phyloP scores from a whole-genome alignment of 2,329 filamentous ascomycete genomes.

The Phyllosticta capitalensis region DNA sequence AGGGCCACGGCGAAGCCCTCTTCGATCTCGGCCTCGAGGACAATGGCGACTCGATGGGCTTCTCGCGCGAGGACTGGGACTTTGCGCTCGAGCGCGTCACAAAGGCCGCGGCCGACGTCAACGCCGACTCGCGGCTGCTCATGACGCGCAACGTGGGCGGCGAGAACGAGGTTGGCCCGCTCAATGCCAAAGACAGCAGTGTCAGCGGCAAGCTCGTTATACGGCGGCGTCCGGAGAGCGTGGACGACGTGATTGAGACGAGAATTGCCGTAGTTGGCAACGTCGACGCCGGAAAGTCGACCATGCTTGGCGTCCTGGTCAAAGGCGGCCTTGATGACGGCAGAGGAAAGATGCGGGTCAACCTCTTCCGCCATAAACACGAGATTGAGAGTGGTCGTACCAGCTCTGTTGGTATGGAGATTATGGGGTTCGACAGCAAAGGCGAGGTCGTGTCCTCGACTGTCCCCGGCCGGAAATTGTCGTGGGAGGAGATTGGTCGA shows the following conservation, averaged over 20 bases:
- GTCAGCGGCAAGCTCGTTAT: constrained; percentile 82
- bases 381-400: constrained; percentile 93
- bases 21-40: constrained; percentile 92
- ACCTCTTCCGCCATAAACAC: constrained; percentile 95
- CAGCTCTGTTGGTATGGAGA: constrained; percentile 96
- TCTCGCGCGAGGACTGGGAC: constrained; percentile 68
- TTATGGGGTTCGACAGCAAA: constrained; percentile 88
- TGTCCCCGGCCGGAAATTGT: constrained; percentile 74
- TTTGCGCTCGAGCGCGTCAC: constrained; percentile 57
- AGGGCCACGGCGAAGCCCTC: constrained; percentile 80
- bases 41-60: constrained; percentile 72
- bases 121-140: constrained; percentile 70
- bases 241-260: constrained; percentile 89
- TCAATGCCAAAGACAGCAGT: constrained; percentile 57
- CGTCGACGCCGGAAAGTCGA: constrained; percentile 94
- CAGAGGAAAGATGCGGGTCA: constrained; percentile 84
- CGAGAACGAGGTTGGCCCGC: constrained; percentile 57
- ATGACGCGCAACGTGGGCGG: constrained; percentile 88
- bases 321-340: constrained; percentile 95
- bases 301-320: constrained; percentile 87
- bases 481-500: constrained; percentile 96
- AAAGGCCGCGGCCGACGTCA: constrained; percentile 52
- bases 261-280: constrained; percentile 95
- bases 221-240: constrained; percentile 59
- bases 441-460: constrained; percentile 76